A percentile compares a stretch with the other conserved stretches of the same genome.
These are phyloP conservation scores for Usnea hakonensis DNA, from an alignment of 495 filamentous ascomycete genomes.

Conservation along the genomic window DNA sequence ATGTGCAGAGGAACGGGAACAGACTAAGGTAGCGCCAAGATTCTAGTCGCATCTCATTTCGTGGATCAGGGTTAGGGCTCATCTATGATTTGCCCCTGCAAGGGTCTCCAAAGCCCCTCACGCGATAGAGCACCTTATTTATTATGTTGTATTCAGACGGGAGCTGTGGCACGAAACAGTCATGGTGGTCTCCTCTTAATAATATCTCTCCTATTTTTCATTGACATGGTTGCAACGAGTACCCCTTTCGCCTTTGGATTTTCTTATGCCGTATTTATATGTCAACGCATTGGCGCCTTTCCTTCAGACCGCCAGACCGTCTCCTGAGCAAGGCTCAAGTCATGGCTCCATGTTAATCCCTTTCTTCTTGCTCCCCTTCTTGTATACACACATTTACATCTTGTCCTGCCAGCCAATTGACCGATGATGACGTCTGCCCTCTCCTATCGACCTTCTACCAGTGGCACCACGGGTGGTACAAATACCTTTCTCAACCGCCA, in stretches of 20 bases:
- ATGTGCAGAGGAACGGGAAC: too few relatives aligned
- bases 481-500: slow-evolving; percentile 27
- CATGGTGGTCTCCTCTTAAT: slow-evolving; percentile 1
- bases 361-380: neutral
- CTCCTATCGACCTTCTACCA: slow-evolving; percentile 39
- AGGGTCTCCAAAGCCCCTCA: too few relatives aligned
- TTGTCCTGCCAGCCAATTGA: slow-evolving; percentile 9
- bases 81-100: too few relatives aligned
- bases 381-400: neutral
- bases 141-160: neutral
- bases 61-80: too few relatives aligned
- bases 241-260: neutral
- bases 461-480: slow-evolving; percentile 25
- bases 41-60: too few relatives aligned
- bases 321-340: neutral
- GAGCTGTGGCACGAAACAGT: slow-evolving; percentile 7
- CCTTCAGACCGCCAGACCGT: neutral
- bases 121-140: neutral
- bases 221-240: neutral
- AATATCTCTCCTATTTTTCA: neutral
- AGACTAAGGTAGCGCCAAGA: too few relatives aligned
- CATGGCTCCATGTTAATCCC: neutral
- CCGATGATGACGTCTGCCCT: slow-evolving; percentile 38
- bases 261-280: neutral
- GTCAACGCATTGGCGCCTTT: neutral